Evolutionary conservation across 2,329 filamentous ascomycete species (phyloP), one percentile per base, ranked within the genome.

Genomic region (Stachybotrys chartarum): DNA sequence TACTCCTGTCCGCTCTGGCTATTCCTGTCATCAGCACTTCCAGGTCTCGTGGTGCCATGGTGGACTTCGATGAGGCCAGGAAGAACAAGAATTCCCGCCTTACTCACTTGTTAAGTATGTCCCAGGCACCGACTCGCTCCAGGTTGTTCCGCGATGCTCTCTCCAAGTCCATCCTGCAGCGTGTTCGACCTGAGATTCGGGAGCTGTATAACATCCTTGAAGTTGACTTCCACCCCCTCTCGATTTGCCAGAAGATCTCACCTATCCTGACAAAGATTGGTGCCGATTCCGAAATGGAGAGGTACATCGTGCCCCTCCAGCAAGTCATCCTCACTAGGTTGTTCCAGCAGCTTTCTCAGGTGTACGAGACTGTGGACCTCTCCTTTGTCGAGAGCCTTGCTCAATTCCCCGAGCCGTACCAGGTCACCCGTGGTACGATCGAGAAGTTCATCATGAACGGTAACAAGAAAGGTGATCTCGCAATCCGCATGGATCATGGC

Each of bases 401-500:
- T 59, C 84, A 94, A 68, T 99, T 99, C 81, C 94, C 94, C 10
- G 92, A 96, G 70, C 91, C 94, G 47, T 97, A 95, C 83, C 88
- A 97, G 75, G 91, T 97, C 63, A 88, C 84, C 60, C 86, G 89
- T 54, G 85, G 87, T 62, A 96, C 90, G 59, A 95, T 99, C 63
- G 94, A 99, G 80, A 99, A 97, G 78, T 99, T 99, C 81, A 97
- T 99, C 81, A 99, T 99, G 94, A 99, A 99, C 74, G 94, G 94
- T 60, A 97, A 96, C 83, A 99, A 99, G 85, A 99, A 99, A 84
- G 94, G 94, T 56, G 94, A 99, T 66, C 82, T 99, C 50, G 89
- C 94, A 54, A 95, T 99, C 65, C 91, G 94, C 59, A 91, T 97
- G 75, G 90, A 97, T 70, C 94, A 99, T 70, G 91, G 91, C 59